phyloP scores from a whole-genome alignment of 148 eudicot genomes.

The Bassia scoparia region DNA sequence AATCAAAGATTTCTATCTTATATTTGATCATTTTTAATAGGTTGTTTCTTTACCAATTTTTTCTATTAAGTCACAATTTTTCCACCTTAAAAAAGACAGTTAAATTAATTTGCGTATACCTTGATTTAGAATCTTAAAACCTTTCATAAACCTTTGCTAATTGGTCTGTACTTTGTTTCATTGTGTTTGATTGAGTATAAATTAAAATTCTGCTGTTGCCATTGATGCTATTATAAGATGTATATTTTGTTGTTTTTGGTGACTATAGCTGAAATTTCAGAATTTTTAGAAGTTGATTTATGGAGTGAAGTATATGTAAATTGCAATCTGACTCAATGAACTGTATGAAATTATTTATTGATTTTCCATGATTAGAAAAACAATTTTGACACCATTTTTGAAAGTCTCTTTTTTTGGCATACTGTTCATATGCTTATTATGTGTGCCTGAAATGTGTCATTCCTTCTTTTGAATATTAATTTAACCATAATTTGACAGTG shows the following conservation, averaged over 20 bases:
- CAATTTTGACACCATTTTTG: neutral
- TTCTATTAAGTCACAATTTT: neutral
- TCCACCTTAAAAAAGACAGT: neutral
- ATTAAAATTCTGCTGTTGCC: too few relatives aligned
- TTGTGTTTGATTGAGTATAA: neutral
- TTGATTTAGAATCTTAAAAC: neutral
- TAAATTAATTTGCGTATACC: neutral
- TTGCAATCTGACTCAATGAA: conserved; percentile 2
- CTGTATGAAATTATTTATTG: neutral
- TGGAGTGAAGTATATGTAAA: conserved; percentile 3
- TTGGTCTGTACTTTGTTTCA: conserved; percentile 16
- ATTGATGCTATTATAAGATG: conserved; percentile 2
- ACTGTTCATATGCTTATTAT: neutral
- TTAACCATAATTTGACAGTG: conserved; percentile 8
- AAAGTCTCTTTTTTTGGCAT: neutral
- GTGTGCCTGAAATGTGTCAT: neutral
- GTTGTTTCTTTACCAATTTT: conserved; percentile 11
- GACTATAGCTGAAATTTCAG: conserved; percentile 5
- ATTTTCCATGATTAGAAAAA: neutral
- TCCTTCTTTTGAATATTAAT: neutral
- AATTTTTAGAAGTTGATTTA: conserved; percentile 7
- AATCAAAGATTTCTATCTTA: too few relatives aligned
- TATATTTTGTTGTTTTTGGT: neutral
- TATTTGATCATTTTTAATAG: neutral
- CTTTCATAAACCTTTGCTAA: neutral